Base-by-base conservation (phyloP, 2,329 filamentous ascomycete species). In the Xylaria sp. region DNA sequence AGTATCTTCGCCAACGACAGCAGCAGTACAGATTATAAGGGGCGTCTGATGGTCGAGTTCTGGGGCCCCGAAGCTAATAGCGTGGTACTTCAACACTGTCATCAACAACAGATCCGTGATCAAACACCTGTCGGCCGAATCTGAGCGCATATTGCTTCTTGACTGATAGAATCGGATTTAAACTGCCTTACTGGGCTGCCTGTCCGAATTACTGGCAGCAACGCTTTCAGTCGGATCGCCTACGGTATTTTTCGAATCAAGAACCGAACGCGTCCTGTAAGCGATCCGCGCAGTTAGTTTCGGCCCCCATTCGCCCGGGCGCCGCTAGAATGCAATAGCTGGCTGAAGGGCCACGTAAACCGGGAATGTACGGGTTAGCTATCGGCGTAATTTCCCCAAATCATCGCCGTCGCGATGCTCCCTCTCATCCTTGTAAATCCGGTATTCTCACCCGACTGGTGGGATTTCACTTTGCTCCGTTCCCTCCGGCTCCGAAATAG, bases 401-500 rank as follows among this genome's bases (percentile, higher is more conserved):
- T 62, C 13, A 9, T 51, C 18, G 12, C 23, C 20, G 20, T 64
- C 43, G 39, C 15, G 36, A 56, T 56, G 25, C 51, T 31, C 52
- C 15, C 9, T 39, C 51, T 33, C 15, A 23, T 31, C 59, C 56
- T 62, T 48, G 33, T 10, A 46, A 54, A 33, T 23, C 18, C 41
- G 20, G 8, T 6, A 20, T 66, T 52, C 36, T 52, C 46, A 46
- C 51, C 57, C 62, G 51, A 70, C 64, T 71, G 70, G 67, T 71
- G 70, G 70, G 59, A 70, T 67, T 70, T 71, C 25, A 58, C 43
- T 18, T 28, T 13, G 28, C 33, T 71, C 70, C 64, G 62, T 52
- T 46, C 41, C 20, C 56, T 67, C 70, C 67, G 61, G 64, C 59
- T 20, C 70, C 56, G 64, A 56, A 70, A 68, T 67, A 43, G 65